A percentile compares a stretch with the other conserved stretches of the same genome.
Evolutionary conservation across 2,329 filamentous ascomycete genomes (phyloP).

Genomic region (Sclerotiophoma versabilis): DNA sequence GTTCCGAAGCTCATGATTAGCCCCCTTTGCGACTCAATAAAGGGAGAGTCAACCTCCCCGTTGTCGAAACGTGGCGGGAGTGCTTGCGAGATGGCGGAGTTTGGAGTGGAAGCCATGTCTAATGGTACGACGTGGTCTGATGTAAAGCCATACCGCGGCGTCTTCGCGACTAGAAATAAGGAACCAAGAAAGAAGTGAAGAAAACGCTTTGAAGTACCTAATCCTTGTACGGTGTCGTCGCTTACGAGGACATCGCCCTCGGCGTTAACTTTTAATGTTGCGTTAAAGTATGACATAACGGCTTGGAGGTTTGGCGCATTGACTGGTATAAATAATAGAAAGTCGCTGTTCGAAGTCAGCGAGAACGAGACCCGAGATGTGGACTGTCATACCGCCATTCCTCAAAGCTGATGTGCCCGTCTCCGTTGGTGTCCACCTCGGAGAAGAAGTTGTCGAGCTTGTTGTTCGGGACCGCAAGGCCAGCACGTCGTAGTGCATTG

Average conservation of each 20-base stretch:
- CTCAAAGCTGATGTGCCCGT: slow-evolving; percentile 86
- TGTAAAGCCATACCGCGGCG: slow-evolving; percentile 49
- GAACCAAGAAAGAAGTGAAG: slow-evolving; percentile 79
- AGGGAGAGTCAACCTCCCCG: slow-evolving; percentile 32
- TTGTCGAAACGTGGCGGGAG: slow-evolving; percentile 48
- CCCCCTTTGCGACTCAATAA: slow-evolving; percentile 37
- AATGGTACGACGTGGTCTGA: slow-evolving; percentile 33
- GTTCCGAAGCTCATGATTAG: slow-evolving; percentile 48
- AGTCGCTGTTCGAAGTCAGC: slow-evolving; percentile 65
- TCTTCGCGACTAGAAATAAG: slow-evolving; percentile 70
- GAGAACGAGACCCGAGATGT: not conserved
- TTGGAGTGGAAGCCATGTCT: slow-evolving; percentile 38
- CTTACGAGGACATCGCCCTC: slow-evolving; percentile 94
- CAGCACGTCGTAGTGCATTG: slow-evolving; percentile 77
- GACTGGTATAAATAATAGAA: slow-evolving; percentile 85
- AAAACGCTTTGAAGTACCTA: slow-evolving; percentile 81
- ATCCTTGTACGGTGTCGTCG: slow-evolving; percentile 87
- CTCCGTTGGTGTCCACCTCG: slow-evolving; percentile 87
- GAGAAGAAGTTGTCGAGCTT: slow-evolving; percentile 86
- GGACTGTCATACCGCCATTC: slow-evolving; percentile 88
- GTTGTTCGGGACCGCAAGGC: slow-evolving; percentile 77
- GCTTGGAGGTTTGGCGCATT: slow-evolving; percentile 76
- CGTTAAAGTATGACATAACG: slow-evolving; percentile 89
- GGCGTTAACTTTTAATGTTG: slow-evolving; percentile 85
- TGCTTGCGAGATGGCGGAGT: slow-evolving; percentile 34